Percentiles rank a stretch among this genome's conserved stretches.
phyloP scores from a whole-genome alignment of 2,329 filamentous ascomycete genomes.

The Hymenoscyphus occultus region DNA sequence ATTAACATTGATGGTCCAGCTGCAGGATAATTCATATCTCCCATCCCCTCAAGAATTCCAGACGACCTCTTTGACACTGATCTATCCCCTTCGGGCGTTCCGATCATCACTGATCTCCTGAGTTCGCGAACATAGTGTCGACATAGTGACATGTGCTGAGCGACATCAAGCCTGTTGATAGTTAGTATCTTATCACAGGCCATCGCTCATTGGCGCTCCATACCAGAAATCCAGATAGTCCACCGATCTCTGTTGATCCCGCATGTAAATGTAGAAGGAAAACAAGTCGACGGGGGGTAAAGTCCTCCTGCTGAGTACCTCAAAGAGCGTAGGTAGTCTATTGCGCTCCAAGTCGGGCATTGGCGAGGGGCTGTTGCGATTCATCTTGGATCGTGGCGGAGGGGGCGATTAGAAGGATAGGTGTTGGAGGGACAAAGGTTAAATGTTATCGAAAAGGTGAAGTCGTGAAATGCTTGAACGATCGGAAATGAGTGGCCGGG shows the following conservation, averaged over 20 bases:
- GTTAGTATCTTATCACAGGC: constrained; percentile 9
- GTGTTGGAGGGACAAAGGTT: background rate
- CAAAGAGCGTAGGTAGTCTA: constrained; percentile 88
- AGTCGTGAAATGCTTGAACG: background rate
- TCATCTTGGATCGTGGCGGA: constrained; percentile 24
- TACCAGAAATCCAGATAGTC: constrained; percentile 99
- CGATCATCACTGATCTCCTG: constrained; percentile 85
- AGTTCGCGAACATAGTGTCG: constrained; percentile 96
- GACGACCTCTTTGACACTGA: constrained; percentile 77
- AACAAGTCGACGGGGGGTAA: constrained; percentile 93
- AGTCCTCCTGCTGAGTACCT: constrained; percentile 92
- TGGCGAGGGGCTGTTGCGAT: constrained; percentile 47
- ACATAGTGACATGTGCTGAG: constrained; percentile 96
- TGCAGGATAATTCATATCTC: constrained; percentile 60
- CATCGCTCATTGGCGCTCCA: constrained; percentile 29
- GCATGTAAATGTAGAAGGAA: constrained; percentile 99
- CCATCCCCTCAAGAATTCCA: constrained; percentile 68
- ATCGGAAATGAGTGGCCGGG: constrained; percentile 2
- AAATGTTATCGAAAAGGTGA: background rate
- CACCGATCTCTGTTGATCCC: constrained; percentile 95
- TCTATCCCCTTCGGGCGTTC: constrained; percentile 87
- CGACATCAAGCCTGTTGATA: constrained; percentile 84
- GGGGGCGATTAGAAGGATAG: constrained; percentile 9
- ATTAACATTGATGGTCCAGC: constrained; percentile 61
- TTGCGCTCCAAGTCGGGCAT: constrained; percentile 66